Percentiles rank a stretch among this genome's conserved stretches.
phyloP scores from a whole-genome alignment of 1,284 basidiomycete genomes.

The Boletellus sp. region DNA sequence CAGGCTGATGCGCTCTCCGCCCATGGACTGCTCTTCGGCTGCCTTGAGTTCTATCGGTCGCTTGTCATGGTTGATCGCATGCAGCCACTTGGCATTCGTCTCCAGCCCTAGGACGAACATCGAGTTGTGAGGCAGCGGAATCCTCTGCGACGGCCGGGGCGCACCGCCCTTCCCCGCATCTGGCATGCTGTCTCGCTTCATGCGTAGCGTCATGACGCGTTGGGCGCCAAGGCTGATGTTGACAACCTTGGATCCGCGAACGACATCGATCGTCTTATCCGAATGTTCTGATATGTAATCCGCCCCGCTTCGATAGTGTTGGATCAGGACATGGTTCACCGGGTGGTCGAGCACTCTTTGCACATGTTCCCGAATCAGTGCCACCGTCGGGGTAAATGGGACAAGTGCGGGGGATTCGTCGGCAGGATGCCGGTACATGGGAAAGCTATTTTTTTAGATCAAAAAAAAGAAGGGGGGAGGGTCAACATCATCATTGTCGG shows the following conservation, averaged over 20 bases:
- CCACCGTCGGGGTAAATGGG: slow-evolving; percentile 64
- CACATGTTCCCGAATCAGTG: slow-evolving; percentile 56
- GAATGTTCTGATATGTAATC: slow-evolving; percentile 82
- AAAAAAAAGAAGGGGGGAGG: background rate
- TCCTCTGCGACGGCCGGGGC: slow-evolving; percentile 48
- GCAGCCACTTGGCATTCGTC: slow-evolving; percentile 68
- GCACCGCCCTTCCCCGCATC: slow-evolving; percentile 20
- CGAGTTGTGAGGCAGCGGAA: slow-evolving; percentile 71
- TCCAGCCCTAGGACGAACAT: slow-evolving; percentile 71
- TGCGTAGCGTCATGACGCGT: slow-evolving; percentile 63
- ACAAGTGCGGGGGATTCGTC: slow-evolving; percentile 66
- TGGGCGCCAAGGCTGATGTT: slow-evolving; percentile 75
- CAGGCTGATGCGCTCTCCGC: slow-evolving; percentile 68
- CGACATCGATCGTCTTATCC: slow-evolving; percentile 77
- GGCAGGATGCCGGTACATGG: slow-evolving; percentile 74
- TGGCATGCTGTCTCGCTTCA: slow-evolving; percentile 49
- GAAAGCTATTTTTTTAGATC: slow-evolving; percentile 46
- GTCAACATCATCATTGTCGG: slow-evolving; percentile 5
- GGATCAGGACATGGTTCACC: slow-evolving; percentile 76
- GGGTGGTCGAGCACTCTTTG: slow-evolving; percentile 53
- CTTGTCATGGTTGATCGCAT: slow-evolving; percentile 69
- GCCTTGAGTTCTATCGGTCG: slow-evolving; percentile 51
- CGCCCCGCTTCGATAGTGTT: slow-evolving; percentile 67
- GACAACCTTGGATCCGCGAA: slow-evolving; percentile 64
- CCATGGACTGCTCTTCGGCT: slow-evolving; percentile 46